Base-by-base conservation (phyloP, 2,329 filamentous ascomycete genomes). In the Monilinia fructigena region DNA sequence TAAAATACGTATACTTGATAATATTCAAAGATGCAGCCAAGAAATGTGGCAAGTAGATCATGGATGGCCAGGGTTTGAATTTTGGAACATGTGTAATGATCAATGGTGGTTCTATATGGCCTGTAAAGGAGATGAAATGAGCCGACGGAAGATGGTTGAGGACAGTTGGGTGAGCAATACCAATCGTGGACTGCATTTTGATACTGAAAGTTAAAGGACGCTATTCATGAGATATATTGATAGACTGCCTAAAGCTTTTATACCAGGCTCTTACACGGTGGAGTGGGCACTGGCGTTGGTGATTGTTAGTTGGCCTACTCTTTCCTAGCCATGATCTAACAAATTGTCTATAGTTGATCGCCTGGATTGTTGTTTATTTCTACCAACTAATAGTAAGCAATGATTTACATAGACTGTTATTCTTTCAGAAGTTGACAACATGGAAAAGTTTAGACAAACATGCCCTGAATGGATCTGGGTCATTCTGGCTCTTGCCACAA, bases 41-140 rank as follows among this genome's bases (percentile, higher is more conserved):
- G 16, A 42, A 18, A 52, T 60, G 47, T 11, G 38, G 18, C 26
- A 48, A 12, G 63, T 18, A 35, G 28, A 60, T 20, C 23, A 23
- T 26, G 59, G 54, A 54, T 2, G 26, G 11, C 47, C 35, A 4
- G 23, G 35, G 18, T 16, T 31, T 26, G 23, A 65, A 4, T 65
- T 65, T 60, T 48, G 63, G n/a, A 28, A 53, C 14, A 45, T 52
- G 28, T 20, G 23, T 12, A 52, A 65, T 6, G 31, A 50, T n/a
- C 12, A 52, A 28, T 65, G 63, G 63, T 65, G 63, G 63, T 14
- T 60, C 11, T 65, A 60, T 35, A 65, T 60, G 45, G n/a, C 23
- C 6, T 65, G 63, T 18, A 52, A 60, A 40, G 63, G 63, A n/a
- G 45, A 65, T 14, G 63, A 65, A 16, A 38, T 5, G n/a, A 47